A percentile compares a stretch with the other conserved stretches of the same genome.
Conservation (phyloP, 2,329 filamentous ascomycete genomes). For the Colletotrichum australisinense region DNA sequence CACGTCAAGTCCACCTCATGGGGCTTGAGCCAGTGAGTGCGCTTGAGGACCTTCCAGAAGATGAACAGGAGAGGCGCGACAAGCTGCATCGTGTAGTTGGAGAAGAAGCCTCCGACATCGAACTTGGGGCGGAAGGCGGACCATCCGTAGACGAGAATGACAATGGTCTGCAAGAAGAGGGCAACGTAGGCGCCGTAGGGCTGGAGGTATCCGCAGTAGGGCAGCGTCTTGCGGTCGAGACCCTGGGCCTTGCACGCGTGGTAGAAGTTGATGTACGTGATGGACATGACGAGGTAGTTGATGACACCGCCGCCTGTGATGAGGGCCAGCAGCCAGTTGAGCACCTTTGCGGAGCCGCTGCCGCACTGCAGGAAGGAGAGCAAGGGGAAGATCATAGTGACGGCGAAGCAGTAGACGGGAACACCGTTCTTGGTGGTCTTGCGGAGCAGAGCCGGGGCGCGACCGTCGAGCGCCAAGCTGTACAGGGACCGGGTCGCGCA, state of each 20-base stretch:
- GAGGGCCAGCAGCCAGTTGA: constrained; percentile 75
- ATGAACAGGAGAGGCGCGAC: constrained; percentile 67
- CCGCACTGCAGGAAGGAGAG: constrained; percentile 34
- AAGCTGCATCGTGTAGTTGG: constrained; percentile 72
- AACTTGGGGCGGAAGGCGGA: constrained; percentile 70
- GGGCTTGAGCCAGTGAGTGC: constrained; percentile 65
- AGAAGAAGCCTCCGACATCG: constrained; percentile 69
- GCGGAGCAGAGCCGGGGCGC: constrained; percentile 54
- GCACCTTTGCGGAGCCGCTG: constrained; percentile 70
- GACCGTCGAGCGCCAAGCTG: constrained; percentile 62
- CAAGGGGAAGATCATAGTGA: constrained; percentile 23
- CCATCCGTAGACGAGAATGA: constrained; percentile 74
- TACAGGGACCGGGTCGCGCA: constrained; percentile 68
- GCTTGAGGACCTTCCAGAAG: constrained; percentile 71
- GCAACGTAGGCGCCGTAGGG: constrained; percentile 69
- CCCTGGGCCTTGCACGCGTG: constrained; percentile 65
- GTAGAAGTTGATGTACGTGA: constrained; percentile 75
- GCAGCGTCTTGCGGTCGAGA: constrained; percentile 66
- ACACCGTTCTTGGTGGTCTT: constrained; percentile 50
- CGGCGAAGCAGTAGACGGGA: constrained; percentile 35
- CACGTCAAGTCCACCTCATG: constrained; percentile 69
- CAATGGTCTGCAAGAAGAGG: constrained; percentile 66
- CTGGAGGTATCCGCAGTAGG: constrained; percentile 76
- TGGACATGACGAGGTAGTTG: constrained; percentile 39
- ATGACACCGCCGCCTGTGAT: constrained; percentile 59